Evolutionary conservation across 345 rosid species (phyloP), one percentile per base, ranked within the genome.

Genomic region (Eutrema yunnanense): DNA sequence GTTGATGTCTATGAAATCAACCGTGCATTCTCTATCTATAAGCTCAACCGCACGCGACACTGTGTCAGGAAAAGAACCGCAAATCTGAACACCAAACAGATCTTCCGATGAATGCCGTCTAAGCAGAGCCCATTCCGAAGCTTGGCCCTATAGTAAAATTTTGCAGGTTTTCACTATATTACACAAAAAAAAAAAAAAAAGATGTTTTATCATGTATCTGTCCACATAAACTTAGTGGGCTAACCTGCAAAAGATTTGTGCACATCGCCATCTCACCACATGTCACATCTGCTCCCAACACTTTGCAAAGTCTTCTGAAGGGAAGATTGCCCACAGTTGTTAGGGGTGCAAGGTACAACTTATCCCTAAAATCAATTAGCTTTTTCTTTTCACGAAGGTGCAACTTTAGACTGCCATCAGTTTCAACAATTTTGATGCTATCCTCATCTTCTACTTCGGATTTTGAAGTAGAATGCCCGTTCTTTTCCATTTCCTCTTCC

Each of bases 221-320:
- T 61, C 63, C 30, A 37, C 58, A 63, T 22, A 16, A 54, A 16
- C 27, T 61, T 44, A 72, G 72, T 7, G 67, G 43, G 54, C 66
- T 66, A 36, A 94, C 97, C 96, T 91, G 96, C 86, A 94, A 85
- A 58, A 94, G 91, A 73, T 89, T 88, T 55, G 98, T 86, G 77
- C 97, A 88, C 96, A 92, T 89, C 41, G 99, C 99, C 99, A 94
- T 94, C 85, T 94, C 99, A 76, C 99, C 97, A 14, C 96, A 91
- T 3, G 98, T 91, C 65, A 89, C 78, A 81, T 92, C 99, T 56
- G 93, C 97, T 69, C 99, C 99, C 48, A 92, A 67, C 50, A 68
- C 84, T 86, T 92, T 92, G 84, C 99, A 95, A 71, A 95, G 82
- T 84, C 97, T 89, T 65, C 99, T 85, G 72, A 86, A 95, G 69